These are phyloP conservation scores for Gossypium thurberi DNA, from an alignment of 345 rosid species.

Conservation along the genomic window DNA sequence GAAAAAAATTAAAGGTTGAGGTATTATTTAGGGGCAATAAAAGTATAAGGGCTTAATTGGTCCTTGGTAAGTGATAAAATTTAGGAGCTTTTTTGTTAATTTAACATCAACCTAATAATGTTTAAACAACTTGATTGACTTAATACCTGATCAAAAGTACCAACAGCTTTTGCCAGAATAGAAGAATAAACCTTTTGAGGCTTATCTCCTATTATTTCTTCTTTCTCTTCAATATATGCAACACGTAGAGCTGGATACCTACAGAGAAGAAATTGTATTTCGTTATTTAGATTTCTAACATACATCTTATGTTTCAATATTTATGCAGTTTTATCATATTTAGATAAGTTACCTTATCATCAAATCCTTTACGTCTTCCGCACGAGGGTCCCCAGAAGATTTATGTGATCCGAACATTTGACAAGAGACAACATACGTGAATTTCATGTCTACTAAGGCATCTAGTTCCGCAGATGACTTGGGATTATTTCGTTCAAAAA, in stretches of 20 bases:
- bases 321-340: constrained; percentile 3
- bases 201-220: constrained; percentile 41
- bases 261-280: constrained; percentile 20
- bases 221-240: constrained; percentile 95
- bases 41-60: no score
- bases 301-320: not conserved
- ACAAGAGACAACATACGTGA: constrained; percentile 73
- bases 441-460: constrained; percentile 83
- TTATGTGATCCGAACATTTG: constrained; percentile 83
- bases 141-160: constrained; percentile 69
- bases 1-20: not conserved
- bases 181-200: constrained; percentile 67
- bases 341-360: constrained; percentile 58
- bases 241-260: constrained; percentile 90
- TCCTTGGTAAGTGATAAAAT: not conserved
- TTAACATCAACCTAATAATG: not conserved
- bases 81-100: not conserved
- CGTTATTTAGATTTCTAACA: constrained; percentile 16
- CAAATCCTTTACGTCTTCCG: constrained; percentile 68
- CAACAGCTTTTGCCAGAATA: constrained; percentile 75
- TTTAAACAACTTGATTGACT: not conserved
- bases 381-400: constrained; percentile 81
- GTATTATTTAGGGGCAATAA: not conserved
- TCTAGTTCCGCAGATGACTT: constrained; percentile 58
- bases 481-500: constrained; percentile 58